A percentile compares a stretch with the other conserved stretches of the same genome.
phyloP scores from a whole-genome alignment of 1,139 yeast species.

The Candida sp. region DNA sequence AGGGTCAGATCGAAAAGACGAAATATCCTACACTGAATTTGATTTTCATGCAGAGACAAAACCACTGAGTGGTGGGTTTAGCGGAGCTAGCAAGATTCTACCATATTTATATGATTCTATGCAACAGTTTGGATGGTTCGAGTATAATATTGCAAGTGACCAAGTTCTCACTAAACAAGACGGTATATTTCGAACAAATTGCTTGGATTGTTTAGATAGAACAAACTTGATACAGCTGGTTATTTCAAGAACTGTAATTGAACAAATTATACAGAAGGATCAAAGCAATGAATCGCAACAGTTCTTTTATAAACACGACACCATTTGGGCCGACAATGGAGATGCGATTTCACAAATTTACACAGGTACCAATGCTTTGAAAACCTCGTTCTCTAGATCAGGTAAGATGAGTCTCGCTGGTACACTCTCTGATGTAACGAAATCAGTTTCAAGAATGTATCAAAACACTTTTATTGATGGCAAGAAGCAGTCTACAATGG shows the following conservation, averaged over 20 bases:
- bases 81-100: constrained; percentile 72
- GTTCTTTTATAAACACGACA: constrained; percentile 54
- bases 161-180: constrained; percentile 68
- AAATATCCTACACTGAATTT: constrained; percentile 68
- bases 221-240: constrained; percentile 93
- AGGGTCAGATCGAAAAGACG: constrained; percentile 39
- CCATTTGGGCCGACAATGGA: constrained; percentile 97
- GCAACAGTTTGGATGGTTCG: constrained; percentile 77
- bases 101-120: constrained; percentile 63
- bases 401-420: constrained; percentile 98
- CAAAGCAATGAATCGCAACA: constrained; percentile 29
- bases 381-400: constrained; percentile 88
- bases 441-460: constrained; percentile 92
- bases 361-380: constrained; percentile 95
- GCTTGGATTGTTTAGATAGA: constrained; percentile 93
- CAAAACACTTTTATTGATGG: constrained; percentile 95
- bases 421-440: constrained; percentile 92
- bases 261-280: constrained; percentile 48
- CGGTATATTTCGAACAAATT: constrained; percentile 90
- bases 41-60: constrained; percentile 95
- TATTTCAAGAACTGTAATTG: constrained; percentile 57
- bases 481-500: constrained; percentile 84
- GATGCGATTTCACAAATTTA: constrained; percentile 96
- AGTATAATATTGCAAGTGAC: constrained; percentile 50
- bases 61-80: constrained; percentile 69